phyloP scores from a whole-genome alignment of 176 grass and related monocot genomes.

The Chrysopogon serrulatus region DNA sequence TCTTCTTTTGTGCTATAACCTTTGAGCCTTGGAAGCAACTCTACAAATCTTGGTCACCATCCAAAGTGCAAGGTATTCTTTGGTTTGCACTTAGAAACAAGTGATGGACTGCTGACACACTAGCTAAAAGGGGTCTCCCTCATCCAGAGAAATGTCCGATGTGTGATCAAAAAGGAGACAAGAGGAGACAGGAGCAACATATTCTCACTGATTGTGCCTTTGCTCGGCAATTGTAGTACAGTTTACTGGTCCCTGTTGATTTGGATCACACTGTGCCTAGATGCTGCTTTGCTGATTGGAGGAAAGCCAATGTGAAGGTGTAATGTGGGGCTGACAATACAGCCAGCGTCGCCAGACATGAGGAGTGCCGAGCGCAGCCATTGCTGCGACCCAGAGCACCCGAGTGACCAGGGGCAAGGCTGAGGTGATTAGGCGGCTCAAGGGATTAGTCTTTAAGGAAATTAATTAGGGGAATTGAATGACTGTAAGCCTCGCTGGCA shows the following conservation, averaged over 20 bases:
- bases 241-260: background rate
- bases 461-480: too few species aligned
- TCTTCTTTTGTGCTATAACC: background rate
- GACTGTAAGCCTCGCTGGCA: too few species aligned
- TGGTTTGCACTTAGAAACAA: background rate
- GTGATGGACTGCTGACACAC: background rate
- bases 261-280: background rate
- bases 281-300: background rate
- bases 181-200: background rate
- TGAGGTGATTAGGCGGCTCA: too few species aligned
- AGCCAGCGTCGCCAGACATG: too few species aligned
- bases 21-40: too few species aligned
- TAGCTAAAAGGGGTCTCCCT: background rate
- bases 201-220: background rate
- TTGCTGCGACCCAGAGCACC: too few species aligned
- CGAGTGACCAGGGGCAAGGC: too few species aligned
- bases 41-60: background rate
- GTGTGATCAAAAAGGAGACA: too few species aligned
- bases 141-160: background rate
- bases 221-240: background rate
- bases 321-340: too few species aligned
- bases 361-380: too few species aligned
- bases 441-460: too few species aligned
- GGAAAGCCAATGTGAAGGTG: background rate
- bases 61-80: background rate